Conservation (phyloP, 148 eudicot genomes). For the Rhododendron vialii region DNA sequence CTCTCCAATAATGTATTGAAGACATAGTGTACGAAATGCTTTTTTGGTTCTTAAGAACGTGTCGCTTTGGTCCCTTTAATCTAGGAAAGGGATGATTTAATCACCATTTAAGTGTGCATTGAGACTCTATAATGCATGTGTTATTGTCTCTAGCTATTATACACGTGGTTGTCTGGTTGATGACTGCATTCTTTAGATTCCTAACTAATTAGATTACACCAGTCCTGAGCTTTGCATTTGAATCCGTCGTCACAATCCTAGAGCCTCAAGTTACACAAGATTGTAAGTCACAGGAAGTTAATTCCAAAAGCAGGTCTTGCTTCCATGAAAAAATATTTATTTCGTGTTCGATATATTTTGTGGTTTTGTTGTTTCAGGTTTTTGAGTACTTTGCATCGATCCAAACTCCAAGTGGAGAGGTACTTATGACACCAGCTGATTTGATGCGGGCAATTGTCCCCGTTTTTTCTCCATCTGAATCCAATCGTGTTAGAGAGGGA, state of each 20-base stretch:
- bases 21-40: not conserved
- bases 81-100: not conserved
- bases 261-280: not conserved
- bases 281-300: not conserved
- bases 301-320: not conserved
- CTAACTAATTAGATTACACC: no score
- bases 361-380: conserved; percentile 36
- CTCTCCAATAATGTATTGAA: not conserved
- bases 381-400: conserved; percentile 88
- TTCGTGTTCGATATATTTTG: not conserved
- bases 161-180: not conserved
- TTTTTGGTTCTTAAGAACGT: not conserved
- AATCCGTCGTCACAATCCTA: not conserved
- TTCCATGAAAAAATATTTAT: not conserved
- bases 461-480: conserved; percentile 79
- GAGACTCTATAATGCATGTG: no score
- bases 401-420: conserved; percentile 42
- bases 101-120: not conserved
- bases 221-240: not conserved
- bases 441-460: conserved; percentile 89
- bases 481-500: conserved; percentile 65
- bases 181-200: not conserved
- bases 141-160: not conserved
- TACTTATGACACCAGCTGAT: conserved; percentile 77
- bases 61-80: not conserved